phyloP scores from a whole-genome alignment of 805 yeast genomes.

The Saccharomyces jurei region DNA sequence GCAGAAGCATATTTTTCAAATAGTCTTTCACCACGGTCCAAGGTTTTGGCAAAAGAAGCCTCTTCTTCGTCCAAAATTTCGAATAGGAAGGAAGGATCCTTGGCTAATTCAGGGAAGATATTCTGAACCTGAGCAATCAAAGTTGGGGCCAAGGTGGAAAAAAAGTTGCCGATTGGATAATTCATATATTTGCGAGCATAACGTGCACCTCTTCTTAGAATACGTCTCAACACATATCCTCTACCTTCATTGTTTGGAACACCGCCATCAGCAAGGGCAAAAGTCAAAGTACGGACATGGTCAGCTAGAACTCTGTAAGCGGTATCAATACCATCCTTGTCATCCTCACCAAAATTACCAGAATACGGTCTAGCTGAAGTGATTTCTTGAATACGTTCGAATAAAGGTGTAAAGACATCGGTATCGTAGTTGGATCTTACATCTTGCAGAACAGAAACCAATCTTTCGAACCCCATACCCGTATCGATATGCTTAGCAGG shows the following conservation, averaged over 20 bases:
- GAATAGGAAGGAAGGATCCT: conserved; percentile 62
- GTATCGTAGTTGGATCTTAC: conserved; percentile 93
- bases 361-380: conserved; percentile 87
- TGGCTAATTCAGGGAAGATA: conserved; percentile 84
- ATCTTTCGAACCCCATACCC: conserved; percentile 97
- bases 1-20: conserved; percentile 86
- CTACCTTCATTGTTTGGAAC: conserved; percentile 99
- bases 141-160: conserved; percentile 87
- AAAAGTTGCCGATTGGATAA: conserved; percentile 90
- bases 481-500: conserved; percentile 97
- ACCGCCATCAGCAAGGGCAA: conserved; percentile 97
- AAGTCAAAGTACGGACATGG: conserved; percentile 93
- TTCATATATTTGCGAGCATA: conserved; percentile 93
- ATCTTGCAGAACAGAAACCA: conserved; percentile 89
- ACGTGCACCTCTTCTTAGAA: conserved; percentile 95
- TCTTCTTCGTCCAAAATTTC: conserved; percentile 96
- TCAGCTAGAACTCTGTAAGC: conserved; percentile 98
- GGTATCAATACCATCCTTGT: conserved; percentile 89
- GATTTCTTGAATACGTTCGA: conserved; percentile 77
- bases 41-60: conserved; percentile 85
- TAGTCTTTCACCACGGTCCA: conserved; percentile 95
- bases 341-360: conserved; percentile 91
- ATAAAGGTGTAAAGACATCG: conserved; percentile 88
- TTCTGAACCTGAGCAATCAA: conserved; percentile 79
- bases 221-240: conserved; percentile 95